phyloP scores from a whole-genome alignment of 768 basidiomycete genomes.

The Serpula lacrymans region DNA sequence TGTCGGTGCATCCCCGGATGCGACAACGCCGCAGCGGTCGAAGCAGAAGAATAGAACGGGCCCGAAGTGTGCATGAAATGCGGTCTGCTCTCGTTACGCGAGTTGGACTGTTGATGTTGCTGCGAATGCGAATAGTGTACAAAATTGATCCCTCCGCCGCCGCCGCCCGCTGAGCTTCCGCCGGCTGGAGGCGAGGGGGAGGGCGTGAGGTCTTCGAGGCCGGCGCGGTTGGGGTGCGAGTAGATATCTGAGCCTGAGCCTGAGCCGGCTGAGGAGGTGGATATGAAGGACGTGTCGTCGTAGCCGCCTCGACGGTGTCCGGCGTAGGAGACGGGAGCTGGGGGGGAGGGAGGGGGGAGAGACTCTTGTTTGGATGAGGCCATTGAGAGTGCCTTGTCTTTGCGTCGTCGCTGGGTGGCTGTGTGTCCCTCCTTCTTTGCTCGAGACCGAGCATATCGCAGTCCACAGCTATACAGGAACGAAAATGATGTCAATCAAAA shows the following conservation, averaged over 20 bases:
- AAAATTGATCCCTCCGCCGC: constrained; percentile 53
- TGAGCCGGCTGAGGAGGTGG: constrained; percentile 50
- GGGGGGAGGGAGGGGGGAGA: constrained; percentile 21
- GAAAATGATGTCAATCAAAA: constrained; percentile 17
- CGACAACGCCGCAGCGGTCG: constrained; percentile 51
- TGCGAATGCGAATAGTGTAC: constrained; percentile 50
- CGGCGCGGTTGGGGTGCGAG: constrained; percentile 41
- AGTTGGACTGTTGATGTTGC: constrained; percentile 26
- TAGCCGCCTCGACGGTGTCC: constrained; percentile 43
- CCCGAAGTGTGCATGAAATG: constrained; percentile 15
- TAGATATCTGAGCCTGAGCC: constrained; percentile 56
- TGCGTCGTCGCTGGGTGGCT: constrained; percentile 50
- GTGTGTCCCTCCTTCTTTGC: constrained; percentile 82
- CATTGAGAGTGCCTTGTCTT: constrained; percentile 50
- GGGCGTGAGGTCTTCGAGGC: constrained; percentile 40
- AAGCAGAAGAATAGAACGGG: constrained; percentile 41
- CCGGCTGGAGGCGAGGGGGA: constrained; percentile 68
- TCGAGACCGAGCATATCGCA: constrained; percentile 82
- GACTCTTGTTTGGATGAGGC: constrained; percentile 23
- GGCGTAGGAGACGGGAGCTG: constrained; percentile 44
- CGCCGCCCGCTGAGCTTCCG: no score
- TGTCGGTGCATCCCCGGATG: constrained; percentile 33
- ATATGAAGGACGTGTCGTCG: constrained; percentile 44
- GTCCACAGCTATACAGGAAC: constrained; percentile 59
- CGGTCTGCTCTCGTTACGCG: constrained; percentile 24